phyloP scores from a whole-genome alignment of 2,329 filamentous ascomycete species.

The Fusarium irregulare region DNA sequence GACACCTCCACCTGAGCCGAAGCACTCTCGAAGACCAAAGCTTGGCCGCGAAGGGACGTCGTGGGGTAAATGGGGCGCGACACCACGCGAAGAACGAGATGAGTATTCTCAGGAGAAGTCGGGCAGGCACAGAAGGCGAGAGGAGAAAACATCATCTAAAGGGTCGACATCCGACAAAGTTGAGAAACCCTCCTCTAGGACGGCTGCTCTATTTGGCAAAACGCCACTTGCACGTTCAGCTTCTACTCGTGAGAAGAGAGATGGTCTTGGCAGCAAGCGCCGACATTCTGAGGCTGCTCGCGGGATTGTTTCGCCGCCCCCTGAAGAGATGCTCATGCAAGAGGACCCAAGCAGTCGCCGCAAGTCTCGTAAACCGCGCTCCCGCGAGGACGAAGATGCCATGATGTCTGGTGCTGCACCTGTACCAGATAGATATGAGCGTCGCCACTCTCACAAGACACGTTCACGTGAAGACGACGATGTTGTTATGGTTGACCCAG shows the following conservation, averaged over 20 bases:
- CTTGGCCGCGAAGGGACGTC: conserved; percentile 77
- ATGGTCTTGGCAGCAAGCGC: conserved; percentile 66
- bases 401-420: conserved; percentile 60
- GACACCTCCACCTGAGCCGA: conserved; percentile 66
- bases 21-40: conserved; percentile 75
- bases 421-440: conserved; percentile 47
- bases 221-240: conserved; percentile 76
- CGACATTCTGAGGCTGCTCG: conserved; percentile 74
- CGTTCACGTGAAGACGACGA: conserved; percentile 53
- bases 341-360: conserved; percentile 56
- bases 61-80: conserved; percentile 80
- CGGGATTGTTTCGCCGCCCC: conserved; percentile 77
- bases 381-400: conserved; percentile 56
- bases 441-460: conserved; percentile 58
- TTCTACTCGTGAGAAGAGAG: conserved; percentile 73
- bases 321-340: conserved; percentile 74
- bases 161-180: conserved; percentile 80
- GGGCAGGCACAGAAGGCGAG: conserved; percentile 68
- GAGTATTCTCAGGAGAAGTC: conserved; percentile 67
- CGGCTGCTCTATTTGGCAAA: conserved; percentile 73
- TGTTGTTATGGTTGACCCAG: conserved; percentile 61
- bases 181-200: conserved; percentile 63
- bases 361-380: conserved; percentile 55
- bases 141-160: conserved; percentile 72
- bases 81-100: conserved; percentile 58